A percentile compares a stretch with the other conserved stretches of the same genome.
Conservation (phyloP, 805 yeast species). For the Grigorovia humatica region DNA sequence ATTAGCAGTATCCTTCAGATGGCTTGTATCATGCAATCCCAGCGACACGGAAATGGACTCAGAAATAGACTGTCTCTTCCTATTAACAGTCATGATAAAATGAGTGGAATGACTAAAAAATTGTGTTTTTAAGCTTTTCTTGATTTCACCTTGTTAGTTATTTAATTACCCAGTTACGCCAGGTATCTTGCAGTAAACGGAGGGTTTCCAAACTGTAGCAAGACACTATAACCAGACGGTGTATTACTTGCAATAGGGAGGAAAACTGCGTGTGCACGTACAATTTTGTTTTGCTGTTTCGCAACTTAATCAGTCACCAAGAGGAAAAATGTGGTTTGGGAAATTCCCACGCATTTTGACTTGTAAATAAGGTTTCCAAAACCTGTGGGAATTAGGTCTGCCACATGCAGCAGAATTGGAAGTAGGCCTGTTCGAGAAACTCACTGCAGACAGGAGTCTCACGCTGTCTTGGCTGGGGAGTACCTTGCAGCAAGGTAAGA, state of each 20-base stretch:
- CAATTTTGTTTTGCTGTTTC: background rate
- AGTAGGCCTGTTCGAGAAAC: too few relatives aligned
- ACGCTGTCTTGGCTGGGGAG: too few relatives aligned
- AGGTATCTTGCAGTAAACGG: too few relatives aligned
- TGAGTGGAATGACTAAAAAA: constrained; percentile 1
- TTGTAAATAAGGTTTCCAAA: background rate
- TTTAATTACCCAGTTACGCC: too few relatives aligned
- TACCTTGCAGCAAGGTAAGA: too few relatives aligned
- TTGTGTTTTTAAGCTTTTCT: background rate
- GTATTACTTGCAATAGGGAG: too few relatives aligned
- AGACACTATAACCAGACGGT: too few relatives aligned
- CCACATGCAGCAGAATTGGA: too few relatives aligned
- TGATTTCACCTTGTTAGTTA: background rate
- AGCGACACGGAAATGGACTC: constrained; percentile 26
- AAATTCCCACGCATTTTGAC: background rate
- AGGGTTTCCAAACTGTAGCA: too few relatives aligned
- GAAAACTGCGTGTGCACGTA: background rate
- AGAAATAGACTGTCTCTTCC: constrained; percentile 11
- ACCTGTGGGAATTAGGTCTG: background rate
- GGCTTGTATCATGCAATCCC: constrained; percentile 18
- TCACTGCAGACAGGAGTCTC: too few relatives aligned
- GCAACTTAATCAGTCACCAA: background rate
- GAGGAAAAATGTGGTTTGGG: background rate
- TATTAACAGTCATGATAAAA: background rate
- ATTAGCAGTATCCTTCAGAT: background rate